phyloP scores from a whole-genome alignment of 352 stramenopile genomes.

The Pythium folliculosum region DNA sequence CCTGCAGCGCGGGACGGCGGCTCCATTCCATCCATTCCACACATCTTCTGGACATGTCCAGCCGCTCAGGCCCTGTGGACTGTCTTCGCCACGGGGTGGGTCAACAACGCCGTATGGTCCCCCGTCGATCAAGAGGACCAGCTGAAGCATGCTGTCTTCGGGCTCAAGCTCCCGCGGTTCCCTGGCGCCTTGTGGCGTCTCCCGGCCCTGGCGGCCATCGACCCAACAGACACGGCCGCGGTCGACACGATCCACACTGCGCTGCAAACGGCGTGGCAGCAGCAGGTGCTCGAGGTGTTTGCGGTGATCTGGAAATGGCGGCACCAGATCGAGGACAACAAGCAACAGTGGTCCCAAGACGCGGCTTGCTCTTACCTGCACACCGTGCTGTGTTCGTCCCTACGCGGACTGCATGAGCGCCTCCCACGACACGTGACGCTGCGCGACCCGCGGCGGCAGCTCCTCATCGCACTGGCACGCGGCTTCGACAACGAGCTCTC shows the following conservation, averaged over 20 bases:
- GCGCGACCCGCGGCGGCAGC: background rate
- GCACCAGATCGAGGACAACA: background rate
- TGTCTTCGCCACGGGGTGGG: background rate
- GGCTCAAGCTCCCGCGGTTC: background rate
- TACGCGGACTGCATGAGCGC: background rate
- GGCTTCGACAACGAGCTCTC: background rate
- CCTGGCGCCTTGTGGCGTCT: background rate
- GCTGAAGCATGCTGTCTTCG: background rate
- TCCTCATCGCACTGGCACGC: background rate
- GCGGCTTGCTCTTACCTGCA: background rate
- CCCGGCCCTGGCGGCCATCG: background rate
- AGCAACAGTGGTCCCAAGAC: background rate
- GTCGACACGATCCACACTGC: background rate
- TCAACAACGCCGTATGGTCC: background rate
- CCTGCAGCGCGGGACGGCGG: background rate
- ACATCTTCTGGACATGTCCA: background rate
- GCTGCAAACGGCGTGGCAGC: background rate
- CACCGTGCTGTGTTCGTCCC: background rate
- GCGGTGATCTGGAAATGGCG: background rate
- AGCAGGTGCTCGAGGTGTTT: background rate
- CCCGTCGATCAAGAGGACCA: background rate
- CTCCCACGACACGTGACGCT: background rate
- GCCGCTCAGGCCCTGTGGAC: background rate
- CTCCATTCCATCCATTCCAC: background rate
- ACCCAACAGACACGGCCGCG: background rate